Conservation (phyloP, 768 basidiomycete genomes). For the Pisolithus orientalis region DNA sequence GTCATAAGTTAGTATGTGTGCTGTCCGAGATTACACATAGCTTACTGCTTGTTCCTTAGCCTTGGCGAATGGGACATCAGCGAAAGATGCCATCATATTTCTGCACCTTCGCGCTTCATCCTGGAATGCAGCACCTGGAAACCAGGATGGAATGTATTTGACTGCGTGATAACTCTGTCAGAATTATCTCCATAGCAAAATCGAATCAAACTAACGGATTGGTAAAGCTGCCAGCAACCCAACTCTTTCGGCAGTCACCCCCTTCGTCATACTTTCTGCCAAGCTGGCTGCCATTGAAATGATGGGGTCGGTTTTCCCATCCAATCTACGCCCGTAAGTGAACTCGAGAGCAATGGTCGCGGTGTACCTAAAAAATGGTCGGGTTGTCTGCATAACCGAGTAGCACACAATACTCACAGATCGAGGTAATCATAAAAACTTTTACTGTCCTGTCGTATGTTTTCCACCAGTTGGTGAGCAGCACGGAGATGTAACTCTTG, state of each 20-base stretch:
- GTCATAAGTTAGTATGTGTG: too few species aligned
- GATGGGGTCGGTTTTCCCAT: constrained; percentile 15
- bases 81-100: neutral
- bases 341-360: constrained; percentile 12
- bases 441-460: constrained; percentile 10
- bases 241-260: constrained; percentile 13
- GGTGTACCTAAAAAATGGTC: too few species aligned
- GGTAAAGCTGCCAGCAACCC: constrained; percentile 20
- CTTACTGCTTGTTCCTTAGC: neutral
- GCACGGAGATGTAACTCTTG: constrained; percentile 28
- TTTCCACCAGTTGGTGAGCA: constrained; percentile 26
- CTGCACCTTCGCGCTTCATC: neutral
- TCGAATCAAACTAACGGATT: constrained; percentile 15
- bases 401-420: too few species aligned
- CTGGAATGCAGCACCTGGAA: constrained; percentile 6
- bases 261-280: constrained; percentile 12
- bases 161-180: constrained; percentile 7
- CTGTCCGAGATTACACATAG: too few species aligned
- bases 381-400: too few species aligned
- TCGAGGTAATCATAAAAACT: too few species aligned
- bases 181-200: neutral
- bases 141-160: constrained; percentile 18
- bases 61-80: constrained; percentile 2
- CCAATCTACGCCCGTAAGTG: constrained; percentile 20
- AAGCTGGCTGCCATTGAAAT: constrained; percentile 15